Percentiles rank a stretch among this genome's conserved stretches.
Evolutionary conservation across 371 early-diverging fungal genomes (phyloP).

Genomic region (Nosema granulosis): DNA sequence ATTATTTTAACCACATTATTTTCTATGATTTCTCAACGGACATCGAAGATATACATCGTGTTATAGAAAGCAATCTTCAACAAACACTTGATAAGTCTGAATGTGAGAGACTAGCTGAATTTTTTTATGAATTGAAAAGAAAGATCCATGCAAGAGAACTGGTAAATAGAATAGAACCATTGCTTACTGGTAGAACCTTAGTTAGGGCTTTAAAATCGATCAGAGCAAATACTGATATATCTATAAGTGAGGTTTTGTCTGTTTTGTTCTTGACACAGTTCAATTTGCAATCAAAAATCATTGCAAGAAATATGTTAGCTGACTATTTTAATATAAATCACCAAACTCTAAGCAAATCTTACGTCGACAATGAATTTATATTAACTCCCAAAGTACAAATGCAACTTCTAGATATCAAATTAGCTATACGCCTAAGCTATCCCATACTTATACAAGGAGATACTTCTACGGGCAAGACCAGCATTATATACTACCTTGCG

Average conservation of each 20-base stretch:
- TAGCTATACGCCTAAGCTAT: conserved; percentile 81
- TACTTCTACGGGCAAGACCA: conserved; percentile 97
- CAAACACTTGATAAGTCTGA: conserved; percentile 53
- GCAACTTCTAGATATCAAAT: conserved; percentile 78
- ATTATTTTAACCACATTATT: conserved; percentile 37
- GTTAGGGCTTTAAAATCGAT: conserved; percentile 75
- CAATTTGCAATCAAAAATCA: conserved; percentile 33
- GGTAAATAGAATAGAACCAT: conserved; percentile 79
- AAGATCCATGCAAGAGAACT: conserved; percentile 72
- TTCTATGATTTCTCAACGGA: conserved; percentile 55
- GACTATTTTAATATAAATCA: conserved; percentile 72
- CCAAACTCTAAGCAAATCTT: conserved; percentile 68
- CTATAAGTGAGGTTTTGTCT: conserved; percentile 80
- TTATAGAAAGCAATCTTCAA: conserved; percentile 71
- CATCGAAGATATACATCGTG: conserved; percentile 75
- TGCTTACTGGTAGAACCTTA: conserved; percentile 85
- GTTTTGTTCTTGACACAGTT: conserved; percentile 84
- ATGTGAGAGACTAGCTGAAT: conserved; percentile 66
- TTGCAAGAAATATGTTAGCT: conserved; percentile 28
- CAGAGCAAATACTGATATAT: conserved; percentile 70
- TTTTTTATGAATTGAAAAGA: conserved; percentile 75
- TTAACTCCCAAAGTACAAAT: conserved; percentile 77
- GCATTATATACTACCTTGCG: conserved; percentile 93
- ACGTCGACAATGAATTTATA: conserved; percentile 70
- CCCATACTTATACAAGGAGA: conserved; percentile 98